phyloP scores from a whole-genome alignment of 2,329 filamentous ascomycete species.

The Geosmithia morbida region DNA sequence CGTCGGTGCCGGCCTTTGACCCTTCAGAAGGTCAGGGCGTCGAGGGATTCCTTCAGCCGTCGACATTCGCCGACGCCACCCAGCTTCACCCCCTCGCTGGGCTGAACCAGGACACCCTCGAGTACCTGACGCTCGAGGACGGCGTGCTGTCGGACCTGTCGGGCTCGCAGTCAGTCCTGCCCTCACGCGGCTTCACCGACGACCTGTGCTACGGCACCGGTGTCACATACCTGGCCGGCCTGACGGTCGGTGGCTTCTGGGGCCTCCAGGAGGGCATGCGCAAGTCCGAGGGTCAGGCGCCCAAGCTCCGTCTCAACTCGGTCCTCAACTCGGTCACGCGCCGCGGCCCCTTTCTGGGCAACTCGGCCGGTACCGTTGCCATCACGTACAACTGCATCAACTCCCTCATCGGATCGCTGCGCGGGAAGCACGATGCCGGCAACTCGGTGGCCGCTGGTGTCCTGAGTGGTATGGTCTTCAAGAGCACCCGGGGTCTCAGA shows the following conservation, averaged over 20 bases:
- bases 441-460: constrained; percentile 81
- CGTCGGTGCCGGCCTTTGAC: constrained; percentile 36
- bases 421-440: constrained; percentile 77
- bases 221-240: constrained; percentile 78
- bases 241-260: constrained; percentile 80
- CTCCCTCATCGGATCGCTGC: constrained; percentile 62
- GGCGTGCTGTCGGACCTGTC: constrained; percentile 75
- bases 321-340: constrained; percentile 90
- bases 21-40: constrained; percentile 64
- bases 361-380: constrained; percentile 88
- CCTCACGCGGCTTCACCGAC: constrained; percentile 93
- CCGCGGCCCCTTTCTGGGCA: constrained; percentile 86
- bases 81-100: constrained; percentile 87
- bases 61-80: constrained; percentile 70
- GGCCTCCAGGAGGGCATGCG: constrained; percentile 80
- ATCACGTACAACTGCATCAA: constrained; percentile 94
- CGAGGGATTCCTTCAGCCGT: constrained; percentile 68
- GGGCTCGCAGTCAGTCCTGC: constrained; percentile 73
- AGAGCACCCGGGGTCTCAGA: constrained; percentile 78
- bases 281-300: constrained; percentile 61
- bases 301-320: constrained; percentile 85
- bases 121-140: constrained; percentile 92
- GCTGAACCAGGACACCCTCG: constrained; percentile 80
- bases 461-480: constrained; percentile 88
- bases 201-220: constrained; percentile 97